phyloP scores from a whole-genome alignment of 2,329 filamentous ascomycete genomes.

The Leptographium wingfieldii region DNA sequence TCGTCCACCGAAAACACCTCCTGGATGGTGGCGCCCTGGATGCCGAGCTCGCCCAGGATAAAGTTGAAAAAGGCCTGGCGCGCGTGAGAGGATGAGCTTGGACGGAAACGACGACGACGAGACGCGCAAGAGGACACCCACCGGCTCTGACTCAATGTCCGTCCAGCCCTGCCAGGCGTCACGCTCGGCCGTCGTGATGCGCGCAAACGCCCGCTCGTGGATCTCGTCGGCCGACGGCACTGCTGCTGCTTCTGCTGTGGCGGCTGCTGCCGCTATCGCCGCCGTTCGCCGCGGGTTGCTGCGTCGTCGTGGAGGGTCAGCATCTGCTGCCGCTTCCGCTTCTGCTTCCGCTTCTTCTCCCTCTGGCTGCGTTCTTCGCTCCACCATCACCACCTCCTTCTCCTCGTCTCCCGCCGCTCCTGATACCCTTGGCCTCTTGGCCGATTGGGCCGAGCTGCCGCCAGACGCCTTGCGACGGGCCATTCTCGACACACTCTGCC shows the following conservation, averaged over 20 bases:
- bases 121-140: slow-evolving; percentile 25
- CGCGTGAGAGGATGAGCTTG: slow-evolving; percentile 8
- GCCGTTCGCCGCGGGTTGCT: background rate
- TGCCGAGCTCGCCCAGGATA: slow-evolving; percentile 69
- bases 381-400: background rate
- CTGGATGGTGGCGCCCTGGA: slow-evolving; percentile 57
- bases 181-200: slow-evolving; percentile 38
- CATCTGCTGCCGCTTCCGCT: background rate
- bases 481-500: background rate
- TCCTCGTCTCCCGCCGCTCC: background rate
- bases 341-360: background rate
- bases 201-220: slow-evolving; percentile 25
- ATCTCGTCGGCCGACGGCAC: slow-evolving; percentile 10
- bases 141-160: slow-evolving; percentile 84
- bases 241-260: background rate
- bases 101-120: too few relatives aligned
- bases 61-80: slow-evolving; percentile 68
- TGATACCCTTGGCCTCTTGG: slow-evolving; percentile 1
- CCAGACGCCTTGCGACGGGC: background rate
- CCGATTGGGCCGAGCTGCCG: background rate
- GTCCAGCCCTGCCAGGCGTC: slow-evolving; percentile 59
- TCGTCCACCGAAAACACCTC: slow-evolving; percentile 67
- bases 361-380: background rate
- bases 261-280: slow-evolving; percentile 2
- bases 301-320: background rate